Evolutionary conservation across 1,139 yeast species (phyloP).

Genomic region (Pichia sp.): DNA sequence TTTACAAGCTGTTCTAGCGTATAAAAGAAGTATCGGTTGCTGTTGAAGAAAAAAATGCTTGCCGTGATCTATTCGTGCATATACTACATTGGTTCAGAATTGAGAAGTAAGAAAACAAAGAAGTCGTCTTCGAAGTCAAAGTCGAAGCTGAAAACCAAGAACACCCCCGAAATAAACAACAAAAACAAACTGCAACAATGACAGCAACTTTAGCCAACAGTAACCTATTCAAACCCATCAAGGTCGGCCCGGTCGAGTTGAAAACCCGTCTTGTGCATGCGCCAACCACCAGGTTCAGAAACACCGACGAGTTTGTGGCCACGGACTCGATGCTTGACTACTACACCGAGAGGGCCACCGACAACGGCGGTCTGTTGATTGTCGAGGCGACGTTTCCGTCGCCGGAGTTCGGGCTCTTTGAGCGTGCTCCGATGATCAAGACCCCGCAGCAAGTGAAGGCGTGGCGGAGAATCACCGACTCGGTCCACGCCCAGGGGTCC

Average conservation of each 20-base stretch:
- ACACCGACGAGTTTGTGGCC: conserved; percentile 40
- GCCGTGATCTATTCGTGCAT: not conserved
- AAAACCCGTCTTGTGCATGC: conserved; percentile 45
- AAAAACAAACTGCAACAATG: too few species aligned
- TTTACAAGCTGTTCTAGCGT: not conserved
- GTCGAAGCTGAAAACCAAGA: not conserved
- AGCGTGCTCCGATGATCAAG: conserved; percentile 47
- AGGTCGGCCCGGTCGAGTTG: conserved; percentile 40
- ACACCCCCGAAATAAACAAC: too few species aligned
- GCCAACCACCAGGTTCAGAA: conserved; percentile 54
- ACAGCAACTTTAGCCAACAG: too few species aligned
- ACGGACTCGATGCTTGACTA: conserved; percentile 45
- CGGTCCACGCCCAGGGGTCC: conserved; percentile 52
- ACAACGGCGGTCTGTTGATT: conserved; percentile 53
- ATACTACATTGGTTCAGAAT: not conserved
- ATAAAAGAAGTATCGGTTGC: not conserved
- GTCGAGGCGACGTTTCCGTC: conserved; percentile 50
- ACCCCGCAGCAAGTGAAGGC: conserved; percentile 45
- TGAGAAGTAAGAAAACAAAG: not conserved
- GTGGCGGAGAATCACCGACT: conserved; percentile 48
- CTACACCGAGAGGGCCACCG: conserved; percentile 49
- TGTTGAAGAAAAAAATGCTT: not conserved
- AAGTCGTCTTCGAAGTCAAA: not conserved
- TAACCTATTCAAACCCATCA: conserved; percentile 41
- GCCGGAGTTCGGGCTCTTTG: conserved; percentile 41